Percentiles rank a stretch among this genome's conserved stretches.
phyloP scores from a whole-genome alignment of 2,329 filamentous ascomycete species.

The Tolypocladium album region DNA sequence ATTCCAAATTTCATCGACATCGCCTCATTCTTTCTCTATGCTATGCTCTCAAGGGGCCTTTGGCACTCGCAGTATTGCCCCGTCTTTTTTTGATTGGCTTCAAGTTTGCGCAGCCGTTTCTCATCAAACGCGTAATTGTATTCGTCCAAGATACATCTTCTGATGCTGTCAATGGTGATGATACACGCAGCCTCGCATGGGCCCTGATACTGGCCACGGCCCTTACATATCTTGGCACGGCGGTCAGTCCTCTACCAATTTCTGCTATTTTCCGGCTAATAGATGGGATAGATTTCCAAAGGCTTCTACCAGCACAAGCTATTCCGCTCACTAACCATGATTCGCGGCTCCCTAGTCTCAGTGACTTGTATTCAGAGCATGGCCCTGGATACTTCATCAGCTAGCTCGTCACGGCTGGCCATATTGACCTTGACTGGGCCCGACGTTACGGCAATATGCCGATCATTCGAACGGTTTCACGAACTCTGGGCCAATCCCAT shows the following conservation, averaged over 20 bases:
- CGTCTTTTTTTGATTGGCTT: slow-evolving; percentile 9
- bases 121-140: slow-evolving; percentile 4
- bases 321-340: slow-evolving; percentile 17
- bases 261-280: not conserved
- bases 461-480: slow-evolving; percentile 21
- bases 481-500: slow-evolving; percentile 29
- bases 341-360: slow-evolving; percentile 9
- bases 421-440: too few relatives aligned
- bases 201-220: slow-evolving; percentile 5
- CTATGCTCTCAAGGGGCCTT: not conserved
- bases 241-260: not conserved
- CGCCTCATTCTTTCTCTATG: not conserved
- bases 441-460: too few relatives aligned
- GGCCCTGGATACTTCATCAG: too few relatives aligned
- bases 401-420: too few relatives aligned
- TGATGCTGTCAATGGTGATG: too few relatives aligned
- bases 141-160: too few relatives aligned
- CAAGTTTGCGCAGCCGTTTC: slow-evolving; percentile 11
- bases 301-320: slow-evolving; percentile 14
- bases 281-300: slow-evolving; percentile 2
- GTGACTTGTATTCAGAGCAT: too few relatives aligned
- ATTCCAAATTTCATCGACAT: not conserved
- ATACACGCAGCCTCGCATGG: too few relatives aligned
- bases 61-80: not conserved
- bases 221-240: slow-evolving; percentile 7